Evolutionary conservation across 2,329 filamentous ascomycete species (phyloP), one percentile per base, ranked within the genome.

Genomic region (Onygena corvina): DNA sequence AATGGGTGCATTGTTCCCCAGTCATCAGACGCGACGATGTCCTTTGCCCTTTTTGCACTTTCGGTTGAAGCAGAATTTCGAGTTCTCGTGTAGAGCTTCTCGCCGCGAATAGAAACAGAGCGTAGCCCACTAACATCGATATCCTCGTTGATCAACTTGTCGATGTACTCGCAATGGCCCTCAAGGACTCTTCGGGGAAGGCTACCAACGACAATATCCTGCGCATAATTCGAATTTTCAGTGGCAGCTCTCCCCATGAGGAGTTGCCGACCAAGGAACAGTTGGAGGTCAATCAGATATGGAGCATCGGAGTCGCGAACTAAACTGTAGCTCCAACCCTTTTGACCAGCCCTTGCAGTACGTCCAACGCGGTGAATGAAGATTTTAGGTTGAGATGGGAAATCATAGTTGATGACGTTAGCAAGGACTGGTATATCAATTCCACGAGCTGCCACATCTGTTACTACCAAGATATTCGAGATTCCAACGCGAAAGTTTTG

Each of bases 391-490:
- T 96, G 92, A 1, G 90, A 85, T 2, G 92, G 90, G 56, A 98
- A 98, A 62, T 96, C 90, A 67, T 94, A 98, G 72, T 98, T 96
- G 72, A 98, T 90, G 52, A 98, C 92, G 63, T 98, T 96, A 50
- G 87, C 89, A 30, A 98, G 75, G 42, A 95, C 78, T 0, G 92
- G 92, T 57, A 98, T 94, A 79, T 98, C 92, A 53, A 98, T 93
- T 79, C 92, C 90, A 73, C 92, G 79, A 18, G 92, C 92, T 11
- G 92, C 92, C 48, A 98, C 88, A 64, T 98, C 92, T 1, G 92
- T 98, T 38, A 96, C 90, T 2, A 98, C 89, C 6, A 98, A 71
- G 44, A 98, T 88, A 57, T 94, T 90, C 0, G 86, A 84, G 55
- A 83, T 77, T 4, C 92, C 92, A 20, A 74, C 76, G 52, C 93